Evolutionary conservation across 768 basidiomycete species (phyloP), one percentile per base, ranked within the genome.

Genomic region (Jaapia argillacea): DNA sequence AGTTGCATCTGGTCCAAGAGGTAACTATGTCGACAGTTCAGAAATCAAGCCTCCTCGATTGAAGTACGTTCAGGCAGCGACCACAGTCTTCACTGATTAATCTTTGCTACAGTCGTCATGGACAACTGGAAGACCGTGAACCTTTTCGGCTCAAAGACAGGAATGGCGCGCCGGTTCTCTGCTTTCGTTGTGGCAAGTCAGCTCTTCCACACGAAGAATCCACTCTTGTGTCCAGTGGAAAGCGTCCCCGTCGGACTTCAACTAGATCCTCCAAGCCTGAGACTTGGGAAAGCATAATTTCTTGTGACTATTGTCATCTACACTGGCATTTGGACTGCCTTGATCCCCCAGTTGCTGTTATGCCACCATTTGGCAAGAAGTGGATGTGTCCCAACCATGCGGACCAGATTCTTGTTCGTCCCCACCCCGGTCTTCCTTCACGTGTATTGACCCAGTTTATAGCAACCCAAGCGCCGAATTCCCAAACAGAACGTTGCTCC

Each of bases 301-400:
- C 91, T 20, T 99, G 96, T 60, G 96, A 99, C 63, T 88, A 91
- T 57, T 99, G 96, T 63, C 74, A 72, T 48, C 74, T 94, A 36
- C 87, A 93, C 59, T 99, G 94, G 87, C 96, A 99, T 57, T 75
- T 97, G 44, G 96, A 98, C 59, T 99, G 96, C 54, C 69, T 98
- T 23, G 84, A 89, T 53, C 96, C 94, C 13, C 96, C 96, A 5
- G 66, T 94, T 46, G 68, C 83, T 20, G 72, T 72, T 31, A 81
- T 98, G 75, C 96, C 96, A 3, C 73, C 84, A 10, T 78, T 83
- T 45, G 79, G 78, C 51, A 86, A 81, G 69, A 96, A 93, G 60
- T 99, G 94, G 93, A 96, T 94, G 92, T 99, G 96, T 61, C 96
- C 96, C 5, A 90, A 94, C 55, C 96, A 99, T 57, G 81, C 79